A percentile compares a stretch with the other conserved stretches of the same genome.
Evolutionary conservation across 1,139 yeast species (phyloP).

Genomic region (Arxiozyma bovina): DNA sequence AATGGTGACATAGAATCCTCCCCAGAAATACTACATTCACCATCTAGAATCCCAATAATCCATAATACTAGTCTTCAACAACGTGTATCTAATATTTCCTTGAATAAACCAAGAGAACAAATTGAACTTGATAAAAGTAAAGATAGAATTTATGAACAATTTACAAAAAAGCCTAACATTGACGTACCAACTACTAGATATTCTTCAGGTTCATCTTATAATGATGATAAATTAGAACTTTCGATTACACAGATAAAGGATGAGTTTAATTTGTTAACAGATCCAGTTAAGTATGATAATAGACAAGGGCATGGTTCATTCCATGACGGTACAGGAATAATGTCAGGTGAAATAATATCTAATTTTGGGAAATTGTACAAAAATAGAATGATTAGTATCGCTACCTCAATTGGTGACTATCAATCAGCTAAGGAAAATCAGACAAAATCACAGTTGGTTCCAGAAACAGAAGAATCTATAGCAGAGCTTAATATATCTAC

Average conservation of each 20-base stretch:
- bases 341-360: background rate
- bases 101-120: background rate
- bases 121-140: background rate
- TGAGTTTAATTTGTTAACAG: constrained; percentile 12
- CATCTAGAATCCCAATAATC: constrained; percentile 23
- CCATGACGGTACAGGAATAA: background rate
- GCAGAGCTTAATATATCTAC: constrained; percentile 18
- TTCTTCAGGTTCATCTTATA: constrained; percentile 21
- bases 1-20: constrained; percentile 2
- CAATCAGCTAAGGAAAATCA: constrained; percentile 15
- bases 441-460: background rate
- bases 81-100: constrained; percentile 4
- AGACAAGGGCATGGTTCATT: background rate
- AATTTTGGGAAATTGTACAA: constrained; percentile 8
- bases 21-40: constrained; percentile 11
- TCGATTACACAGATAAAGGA: constrained; percentile 14
- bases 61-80: constrained; percentile 21
- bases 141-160: background rate
- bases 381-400: constrained; percentile 20
- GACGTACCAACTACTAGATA: constrained; percentile 11
- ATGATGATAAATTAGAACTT: constrained; percentile 16
- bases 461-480: constrained; percentile 4
- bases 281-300: background rate
- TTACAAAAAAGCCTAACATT: background rate
- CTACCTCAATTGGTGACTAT: constrained; percentile 22